Evolutionary conservation across 2,329 filamentous ascomycete species (phyloP).

Genomic region (Xylaria sp.): DNA sequence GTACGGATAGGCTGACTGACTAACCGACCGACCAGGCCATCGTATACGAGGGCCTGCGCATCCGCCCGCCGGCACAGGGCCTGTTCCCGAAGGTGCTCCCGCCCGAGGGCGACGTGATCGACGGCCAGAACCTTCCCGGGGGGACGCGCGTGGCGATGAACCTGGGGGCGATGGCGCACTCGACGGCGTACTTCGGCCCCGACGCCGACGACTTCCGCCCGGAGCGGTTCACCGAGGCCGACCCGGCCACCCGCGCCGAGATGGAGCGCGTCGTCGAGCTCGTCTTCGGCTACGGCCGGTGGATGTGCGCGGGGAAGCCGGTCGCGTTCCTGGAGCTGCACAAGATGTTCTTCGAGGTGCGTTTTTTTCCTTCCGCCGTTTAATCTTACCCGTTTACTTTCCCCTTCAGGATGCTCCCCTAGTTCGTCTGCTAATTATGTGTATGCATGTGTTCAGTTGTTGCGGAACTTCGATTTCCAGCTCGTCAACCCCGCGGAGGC

Average conservation of each 20-base stretch:
- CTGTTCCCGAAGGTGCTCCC: slow-evolving; percentile 34
- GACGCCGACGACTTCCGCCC: slow-evolving; percentile 47
- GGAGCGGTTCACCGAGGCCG: slow-evolving; percentile 46
- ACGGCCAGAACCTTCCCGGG: slow-evolving; percentile 39
- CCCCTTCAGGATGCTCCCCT: no score
- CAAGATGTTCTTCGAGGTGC: slow-evolving; percentile 47
- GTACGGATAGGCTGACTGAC: neutral
- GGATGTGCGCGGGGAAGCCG: slow-evolving; percentile 45
- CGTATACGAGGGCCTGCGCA: slow-evolving; percentile 43
- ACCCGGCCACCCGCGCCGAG: slow-evolving; percentile 32
- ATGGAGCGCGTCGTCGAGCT: slow-evolving; percentile 43
- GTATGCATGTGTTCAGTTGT: neutral
- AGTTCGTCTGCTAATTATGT: neutral
- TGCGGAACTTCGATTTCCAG: neutral
- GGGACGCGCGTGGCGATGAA: slow-evolving; percentile 42
- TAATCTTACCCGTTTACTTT: no score
- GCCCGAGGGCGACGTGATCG: slow-evolving; percentile 34
- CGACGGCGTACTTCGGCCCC: slow-evolving; percentile 38
- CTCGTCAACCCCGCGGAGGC: neutral
- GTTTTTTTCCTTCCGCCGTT: slow-evolving; percentile 2
- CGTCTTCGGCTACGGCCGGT: slow-evolving; percentile 45
- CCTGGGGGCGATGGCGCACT: slow-evolving; percentile 37
- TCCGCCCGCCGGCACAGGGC: slow-evolving; percentile 39
- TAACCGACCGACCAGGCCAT: slow-evolving; percentile 32
- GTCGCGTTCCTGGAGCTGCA: slow-evolving; percentile 48